A percentile compares a stretch with the other conserved stretches of the same genome.
phyloP scores from a whole-genome alignment of 2,329 filamentous ascomycete genomes.

The Neonectria punicea region DNA sequence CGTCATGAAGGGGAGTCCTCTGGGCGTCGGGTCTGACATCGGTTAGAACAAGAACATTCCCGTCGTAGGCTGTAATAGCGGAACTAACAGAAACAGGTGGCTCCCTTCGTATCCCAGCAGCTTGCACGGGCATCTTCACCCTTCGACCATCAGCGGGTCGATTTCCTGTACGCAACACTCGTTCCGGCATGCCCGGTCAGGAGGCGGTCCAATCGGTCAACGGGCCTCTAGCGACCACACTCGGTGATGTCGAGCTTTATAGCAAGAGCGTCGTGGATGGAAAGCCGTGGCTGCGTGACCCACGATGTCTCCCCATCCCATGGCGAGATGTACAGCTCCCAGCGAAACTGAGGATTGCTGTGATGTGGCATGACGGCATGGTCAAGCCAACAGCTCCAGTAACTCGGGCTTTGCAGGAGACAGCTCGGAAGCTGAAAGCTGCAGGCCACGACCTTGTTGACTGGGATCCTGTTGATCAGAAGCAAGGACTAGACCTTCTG shows the following conservation, averaged over 20 bases:
- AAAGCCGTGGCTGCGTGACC: conserved; percentile 67
- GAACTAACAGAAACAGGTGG: conserved; percentile 50
- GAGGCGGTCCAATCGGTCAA: conserved; percentile 73
- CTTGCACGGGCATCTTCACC: conserved; percentile 67
- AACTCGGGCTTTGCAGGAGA: conserved; percentile 61
- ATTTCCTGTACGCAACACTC: conserved; percentile 64
- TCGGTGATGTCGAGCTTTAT: conserved; percentile 67
- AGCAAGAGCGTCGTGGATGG: conserved; percentile 60
- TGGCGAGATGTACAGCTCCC: conserved; percentile 57
- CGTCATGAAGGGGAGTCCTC: conserved; percentile 64
- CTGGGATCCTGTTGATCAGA: conserved; percentile 58
- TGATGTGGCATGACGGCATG: conserved; percentile 73
- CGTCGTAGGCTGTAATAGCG: rapidly evolving
- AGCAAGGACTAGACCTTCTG: conserved; percentile 50
- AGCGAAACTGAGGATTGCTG: conserved; percentile 62
- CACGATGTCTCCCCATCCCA: conserved; percentile 67
- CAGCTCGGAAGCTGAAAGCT: conserved; percentile 54
- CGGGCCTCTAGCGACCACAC: conserved; percentile 67
- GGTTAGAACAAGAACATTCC: conserved; percentile 33
- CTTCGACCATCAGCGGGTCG: conserved; percentile 67
- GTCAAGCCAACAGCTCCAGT: conserved; percentile 75
- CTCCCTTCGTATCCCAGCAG: conserved; percentile 63
- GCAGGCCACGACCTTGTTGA: conserved; percentile 64
- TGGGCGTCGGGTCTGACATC: conserved; percentile 74
- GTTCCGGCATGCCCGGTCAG: conserved; percentile 71